These are phyloP conservation scores for Penicillium steckii DNA, from an alignment of 495 filamentous ascomycete species.

Conservation along the genomic window DNA sequence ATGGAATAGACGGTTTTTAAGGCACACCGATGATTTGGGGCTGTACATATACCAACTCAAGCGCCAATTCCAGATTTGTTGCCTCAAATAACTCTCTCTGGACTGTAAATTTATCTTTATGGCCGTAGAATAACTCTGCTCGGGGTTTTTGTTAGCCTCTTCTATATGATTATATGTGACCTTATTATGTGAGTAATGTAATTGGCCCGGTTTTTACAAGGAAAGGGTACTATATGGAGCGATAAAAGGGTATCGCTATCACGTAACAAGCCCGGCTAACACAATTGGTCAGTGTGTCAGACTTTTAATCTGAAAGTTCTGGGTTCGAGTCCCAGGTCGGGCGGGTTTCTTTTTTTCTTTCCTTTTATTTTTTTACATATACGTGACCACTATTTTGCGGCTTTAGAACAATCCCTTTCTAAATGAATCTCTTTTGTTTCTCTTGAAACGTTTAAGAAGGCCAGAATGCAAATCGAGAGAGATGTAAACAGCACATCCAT, in stretches of 20 bases:
- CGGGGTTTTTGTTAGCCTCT: no score
- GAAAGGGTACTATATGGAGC: no score
- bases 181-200: no score
- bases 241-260: no score
- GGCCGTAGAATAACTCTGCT: not conserved
- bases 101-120: not conserved
- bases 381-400: no score
- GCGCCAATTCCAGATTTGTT: slow-evolving; percentile 28
- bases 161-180: no score
- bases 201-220: no score
- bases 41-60: slow-evolving; percentile 48
- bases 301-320: not conserved
- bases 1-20: slow-evolving; percentile 29
- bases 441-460: no score
- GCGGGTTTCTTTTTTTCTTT: not conserved
- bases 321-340: not conserved
- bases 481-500: no score
- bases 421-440: no score
- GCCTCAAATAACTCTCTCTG: not conserved
- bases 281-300: not conserved
- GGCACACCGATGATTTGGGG: slow-evolving; percentile 34
- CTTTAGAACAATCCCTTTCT: no score
- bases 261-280: not conserved
- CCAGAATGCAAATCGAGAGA: no score
- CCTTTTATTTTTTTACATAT: not conserved